These are phyloP conservation scores for Salvia miltiorrhiza DNA, from an alignment of 257 asterid species.

Conservation along the genomic window DNA sequence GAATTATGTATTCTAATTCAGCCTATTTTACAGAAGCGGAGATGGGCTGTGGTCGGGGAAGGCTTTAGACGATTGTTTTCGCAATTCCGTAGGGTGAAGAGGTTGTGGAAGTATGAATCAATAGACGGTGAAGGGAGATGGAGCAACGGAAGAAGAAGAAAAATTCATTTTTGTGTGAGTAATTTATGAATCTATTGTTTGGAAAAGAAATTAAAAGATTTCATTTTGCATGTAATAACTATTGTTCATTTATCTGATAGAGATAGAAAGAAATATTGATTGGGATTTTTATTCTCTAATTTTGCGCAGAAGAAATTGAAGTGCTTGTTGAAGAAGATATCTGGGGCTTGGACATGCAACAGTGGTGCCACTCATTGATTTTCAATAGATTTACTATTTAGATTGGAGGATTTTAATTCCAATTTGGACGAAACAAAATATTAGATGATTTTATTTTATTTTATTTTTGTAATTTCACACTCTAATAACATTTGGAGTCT, in stretches of 20 bases:
- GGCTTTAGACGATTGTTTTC: conserved; percentile 20
- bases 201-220: not conserved
- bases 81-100: conserved; percentile 17
- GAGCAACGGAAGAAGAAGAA: not conserved
- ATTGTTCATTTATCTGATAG: no score
- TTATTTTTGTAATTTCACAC: not conserved
- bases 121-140: conserved; percentile 27
- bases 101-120: conserved; percentile 36
- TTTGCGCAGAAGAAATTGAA: conserved; percentile 44
- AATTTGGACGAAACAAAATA: no score
- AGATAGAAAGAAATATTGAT: not conserved
- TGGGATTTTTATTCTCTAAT: no score
- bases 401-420: not conserved
- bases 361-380: conserved; percentile 10
- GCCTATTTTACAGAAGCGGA: conserved; percentile 34
- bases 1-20: no score
- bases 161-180: conserved; percentile 40
- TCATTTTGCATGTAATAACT: no score
- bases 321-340: conserved; percentile 37
- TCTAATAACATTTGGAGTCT: no score
- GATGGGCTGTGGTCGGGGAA: conserved; percentile 28
- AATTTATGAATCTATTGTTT: not conserved
- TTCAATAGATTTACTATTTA: not conserved
- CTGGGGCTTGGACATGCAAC: conserved; percentile 35
- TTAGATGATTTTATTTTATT: no score